Evolutionary conservation across 352 stramenopile species (phyloP).

Genomic region (Pythium phragmiticola): DNA sequence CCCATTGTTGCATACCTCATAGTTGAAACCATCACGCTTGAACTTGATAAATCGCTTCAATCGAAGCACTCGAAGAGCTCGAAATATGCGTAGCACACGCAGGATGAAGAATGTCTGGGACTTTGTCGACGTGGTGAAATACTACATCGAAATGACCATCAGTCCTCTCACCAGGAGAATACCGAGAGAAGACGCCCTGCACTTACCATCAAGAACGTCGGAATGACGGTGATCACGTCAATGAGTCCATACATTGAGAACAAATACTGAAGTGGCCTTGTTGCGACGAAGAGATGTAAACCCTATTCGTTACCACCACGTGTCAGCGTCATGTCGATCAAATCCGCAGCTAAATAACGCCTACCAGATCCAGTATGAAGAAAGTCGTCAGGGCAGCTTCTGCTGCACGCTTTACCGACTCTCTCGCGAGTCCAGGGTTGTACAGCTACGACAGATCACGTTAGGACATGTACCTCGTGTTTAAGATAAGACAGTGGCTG

Average conservation of each 20-base stretch:
- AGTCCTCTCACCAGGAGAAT: neutral
- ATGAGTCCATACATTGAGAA: conserved; percentile 57
- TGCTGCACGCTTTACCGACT: conserved; percentile 20
- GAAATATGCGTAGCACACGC: conserved; percentile 67
- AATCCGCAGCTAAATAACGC: neutral
- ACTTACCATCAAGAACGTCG: conserved; percentile 54
- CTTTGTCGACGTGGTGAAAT: conserved; percentile 39
- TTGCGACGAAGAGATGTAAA: conserved; percentile 50
- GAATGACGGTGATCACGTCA: conserved; percentile 70
- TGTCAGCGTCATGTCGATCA: neutral
- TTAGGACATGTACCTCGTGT: neutral
- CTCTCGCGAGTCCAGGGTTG: conserved; percentile 23
- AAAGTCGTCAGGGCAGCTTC: conserved; percentile 51
- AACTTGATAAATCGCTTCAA: conserved; percentile 58
- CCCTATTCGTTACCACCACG: conserved; percentile 13
- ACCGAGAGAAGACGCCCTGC: neutral
- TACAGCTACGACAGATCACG: conserved; percentile 39
- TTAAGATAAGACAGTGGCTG: neutral
- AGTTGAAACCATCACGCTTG: conserved; percentile 71
- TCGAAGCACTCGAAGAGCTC: conserved; percentile 55
- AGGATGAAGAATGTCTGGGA: conserved; percentile 65
- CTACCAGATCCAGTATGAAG: conserved; percentile 65
- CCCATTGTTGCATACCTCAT: conserved; percentile 40
- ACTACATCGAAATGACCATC: conserved; percentile 27
- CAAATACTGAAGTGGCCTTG: conserved; percentile 43